Percentiles rank a stretch among this genome's conserved stretches.
phyloP scores from a whole-genome alignment of 495 filamentous ascomycete genomes.

The Talaromyces thailandensis region DNA sequence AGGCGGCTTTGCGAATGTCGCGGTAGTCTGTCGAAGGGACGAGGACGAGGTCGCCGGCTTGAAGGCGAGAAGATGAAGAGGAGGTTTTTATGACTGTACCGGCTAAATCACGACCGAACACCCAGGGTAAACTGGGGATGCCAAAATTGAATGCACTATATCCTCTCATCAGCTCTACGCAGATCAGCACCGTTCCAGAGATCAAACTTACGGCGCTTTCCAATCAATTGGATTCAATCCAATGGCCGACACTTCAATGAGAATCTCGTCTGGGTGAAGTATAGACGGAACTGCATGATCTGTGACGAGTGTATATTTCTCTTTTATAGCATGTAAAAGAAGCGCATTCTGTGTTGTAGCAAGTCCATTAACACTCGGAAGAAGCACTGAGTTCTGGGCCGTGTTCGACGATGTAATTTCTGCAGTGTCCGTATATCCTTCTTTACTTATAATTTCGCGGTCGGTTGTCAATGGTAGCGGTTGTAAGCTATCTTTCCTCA shows the following conservation, averaged over 20 bases:
- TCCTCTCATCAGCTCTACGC: neutral
- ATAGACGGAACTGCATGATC: conserved; percentile 42
- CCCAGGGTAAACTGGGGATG: conserved; percentile 54
- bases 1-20: conserved; percentile 58
- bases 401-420: neutral
- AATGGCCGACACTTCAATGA: conserved; percentile 47
- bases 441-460: neutral
- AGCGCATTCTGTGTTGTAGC: conserved; percentile 22
- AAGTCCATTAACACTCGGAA: neutral
- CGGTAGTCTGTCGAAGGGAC: conserved; percentile 64
- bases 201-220: conserved; percentile 51
- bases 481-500: neutral
- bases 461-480: neutral
- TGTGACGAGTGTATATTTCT: conserved; percentile 31
- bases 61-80: conserved; percentile 32
- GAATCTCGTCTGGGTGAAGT: conserved; percentile 38
- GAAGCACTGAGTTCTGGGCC: neutral
- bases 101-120: conserved; percentile 55
- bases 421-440: neutral
- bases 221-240: conserved; percentile 67
- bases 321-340: conserved; percentile 23
- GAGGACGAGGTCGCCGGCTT: conserved; percentile 48
- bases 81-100: conserved; percentile 46
- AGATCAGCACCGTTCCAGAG: no score
- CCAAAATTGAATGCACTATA: conserved; percentile 58